These are phyloP conservation scores for Centaurea solstitialis DNA, from an alignment of 129 eudicot genomes.

Conservation along the genomic window DNA sequence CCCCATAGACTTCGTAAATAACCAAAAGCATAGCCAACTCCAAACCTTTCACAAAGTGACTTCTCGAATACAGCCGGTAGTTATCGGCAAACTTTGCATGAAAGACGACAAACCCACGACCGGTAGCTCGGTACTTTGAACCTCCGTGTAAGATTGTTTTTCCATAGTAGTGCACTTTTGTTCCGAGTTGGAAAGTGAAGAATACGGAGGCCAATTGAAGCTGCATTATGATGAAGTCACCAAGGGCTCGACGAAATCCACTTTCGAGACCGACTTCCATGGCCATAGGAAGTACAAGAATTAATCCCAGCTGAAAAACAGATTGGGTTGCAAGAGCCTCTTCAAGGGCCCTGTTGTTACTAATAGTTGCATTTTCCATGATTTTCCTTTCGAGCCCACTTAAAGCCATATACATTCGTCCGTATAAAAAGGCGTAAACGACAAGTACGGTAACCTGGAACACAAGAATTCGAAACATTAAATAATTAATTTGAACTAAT, in stretches of 20 bases:
- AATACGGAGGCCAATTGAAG: slow-evolving; percentile 89
- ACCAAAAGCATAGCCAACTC: slow-evolving; percentile 70
- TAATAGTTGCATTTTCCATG: slow-evolving; percentile 44
- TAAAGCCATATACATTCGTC: slow-evolving; percentile 78
- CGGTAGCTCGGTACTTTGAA: slow-evolving; percentile 90
- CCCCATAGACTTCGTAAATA: slow-evolving; percentile 72
- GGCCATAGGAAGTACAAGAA: slow-evolving; percentile 86
- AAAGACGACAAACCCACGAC: slow-evolving; percentile 92
- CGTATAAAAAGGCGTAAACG: slow-evolving; percentile 71
- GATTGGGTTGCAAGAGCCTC: slow-evolving; percentile 83
- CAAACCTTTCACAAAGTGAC: slow-evolving; percentile 89
- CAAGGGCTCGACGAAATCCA: slow-evolving; percentile 82
- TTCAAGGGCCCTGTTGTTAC: slow-evolving; percentile 51
- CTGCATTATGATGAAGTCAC: slow-evolving; percentile 89
- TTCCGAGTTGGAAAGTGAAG: slow-evolving; percentile 93
- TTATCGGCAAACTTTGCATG: slow-evolving; percentile 91
- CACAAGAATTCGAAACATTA: slow-evolving; percentile 17
- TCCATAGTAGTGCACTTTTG: slow-evolving; percentile 87
- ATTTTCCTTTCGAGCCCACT: slow-evolving; percentile 83
- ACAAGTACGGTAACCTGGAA: slow-evolving; percentile 85
- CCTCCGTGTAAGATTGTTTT: slow-evolving; percentile 90
- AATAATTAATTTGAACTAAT: neutral
- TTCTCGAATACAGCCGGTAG: slow-evolving; percentile 79
- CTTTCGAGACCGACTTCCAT: slow-evolving; percentile 93
- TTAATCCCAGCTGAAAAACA: slow-evolving; percentile 71